These are phyloP conservation scores for Corylus heterophylla DNA, from an alignment of 306 rosid species.

Conservation along the genomic window DNA sequence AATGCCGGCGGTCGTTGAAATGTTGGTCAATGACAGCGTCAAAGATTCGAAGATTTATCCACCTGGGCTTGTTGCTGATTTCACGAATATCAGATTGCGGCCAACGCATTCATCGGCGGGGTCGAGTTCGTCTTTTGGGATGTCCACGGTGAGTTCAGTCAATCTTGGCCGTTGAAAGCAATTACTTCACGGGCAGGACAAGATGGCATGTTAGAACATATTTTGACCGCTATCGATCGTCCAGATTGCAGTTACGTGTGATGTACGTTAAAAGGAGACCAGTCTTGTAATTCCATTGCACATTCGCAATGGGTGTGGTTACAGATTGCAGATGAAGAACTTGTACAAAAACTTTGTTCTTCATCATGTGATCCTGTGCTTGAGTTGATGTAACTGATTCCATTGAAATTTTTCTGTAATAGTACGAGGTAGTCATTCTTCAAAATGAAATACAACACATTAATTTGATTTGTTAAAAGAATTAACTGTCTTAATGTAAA, in stretches of 20 bases:
- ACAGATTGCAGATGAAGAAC: too few relatives aligned
- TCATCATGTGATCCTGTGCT: background rate
- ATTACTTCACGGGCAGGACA: background rate
- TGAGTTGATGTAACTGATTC: background rate
- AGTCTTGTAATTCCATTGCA: too few relatives aligned
- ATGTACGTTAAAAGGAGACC: too few relatives aligned
- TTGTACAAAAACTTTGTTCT: background rate
- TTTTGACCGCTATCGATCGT: too few relatives aligned
- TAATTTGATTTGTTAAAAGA: background rate
- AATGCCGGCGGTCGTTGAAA: constrained; percentile 56
- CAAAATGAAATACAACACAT: background rate
- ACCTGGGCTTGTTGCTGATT: constrained; percentile 78
- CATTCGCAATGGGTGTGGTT: too few relatives aligned
- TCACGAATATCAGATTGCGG: constrained; percentile 59
- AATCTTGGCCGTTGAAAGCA: constrained; percentile 38
- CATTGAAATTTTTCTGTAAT: background rate
- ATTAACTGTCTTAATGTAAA: too few relatives aligned
- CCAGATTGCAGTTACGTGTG: too few relatives aligned
- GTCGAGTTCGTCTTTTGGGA: constrained; percentile 27
- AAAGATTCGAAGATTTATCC: constrained; percentile 45
- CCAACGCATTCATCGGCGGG: constrained; percentile 34
- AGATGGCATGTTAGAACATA: too few relatives aligned
- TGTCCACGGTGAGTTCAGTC: constrained; percentile 31
- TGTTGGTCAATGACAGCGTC: constrained; percentile 42
- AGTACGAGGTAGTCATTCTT: background rate